Conservation (phyloP, 2,329 filamentous ascomycete species). For the Pseudophaeomoniella oleicola region DNA sequence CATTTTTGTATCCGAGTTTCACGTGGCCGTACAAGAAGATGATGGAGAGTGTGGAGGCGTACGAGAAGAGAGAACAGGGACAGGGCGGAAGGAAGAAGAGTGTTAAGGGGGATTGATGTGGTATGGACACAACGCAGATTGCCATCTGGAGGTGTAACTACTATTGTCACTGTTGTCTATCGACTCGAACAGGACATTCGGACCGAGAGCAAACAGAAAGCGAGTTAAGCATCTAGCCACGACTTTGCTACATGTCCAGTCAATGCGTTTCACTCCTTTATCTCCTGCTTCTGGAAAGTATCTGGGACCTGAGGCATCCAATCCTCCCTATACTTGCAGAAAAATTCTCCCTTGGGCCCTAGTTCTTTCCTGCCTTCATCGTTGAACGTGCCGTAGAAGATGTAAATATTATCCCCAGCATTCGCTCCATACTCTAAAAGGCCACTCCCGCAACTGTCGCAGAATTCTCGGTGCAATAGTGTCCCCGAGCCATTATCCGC, state of each 20-base stretch:
- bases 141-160: too few species aligned
- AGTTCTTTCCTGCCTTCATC: slow-evolving; percentile 26
- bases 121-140: too few species aligned
- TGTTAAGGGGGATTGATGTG: slow-evolving; percentile 16
- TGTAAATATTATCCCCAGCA: slow-evolving; percentile 21
- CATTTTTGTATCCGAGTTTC: slow-evolving; percentile 36
- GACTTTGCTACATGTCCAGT: too few species aligned
- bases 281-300: slow-evolving; percentile 5
- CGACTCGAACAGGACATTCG: too few species aligned
- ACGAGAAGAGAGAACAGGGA: slow-evolving; percentile 23
- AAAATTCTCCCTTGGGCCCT: slow-evolving; percentile 41
- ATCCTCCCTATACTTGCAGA: slow-evolving; percentile 29
- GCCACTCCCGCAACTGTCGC: slow-evolving; percentile 34
- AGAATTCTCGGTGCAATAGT: slow-evolving; percentile 36
- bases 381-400: slow-evolving; percentile 36
- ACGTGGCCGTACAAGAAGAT: slow-evolving; percentile 34
- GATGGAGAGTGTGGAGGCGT: slow-evolving; percentile 28
- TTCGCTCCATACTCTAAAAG: slow-evolving; percentile 35
- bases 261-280: background rate
- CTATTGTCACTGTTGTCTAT: too few species aligned
- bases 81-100: slow-evolving; percentile 19
- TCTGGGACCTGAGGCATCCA: slow-evolving; percentile 36
- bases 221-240: too few species aligned
- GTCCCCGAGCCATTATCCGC: slow-evolving; percentile 36
- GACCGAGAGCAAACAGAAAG: too few species aligned